Evolutionary conservation across 163 green algal species (phyloP), one percentile per base, ranked within the genome.

Genomic region (Coccomyxa subellipsoidea): DNA sequence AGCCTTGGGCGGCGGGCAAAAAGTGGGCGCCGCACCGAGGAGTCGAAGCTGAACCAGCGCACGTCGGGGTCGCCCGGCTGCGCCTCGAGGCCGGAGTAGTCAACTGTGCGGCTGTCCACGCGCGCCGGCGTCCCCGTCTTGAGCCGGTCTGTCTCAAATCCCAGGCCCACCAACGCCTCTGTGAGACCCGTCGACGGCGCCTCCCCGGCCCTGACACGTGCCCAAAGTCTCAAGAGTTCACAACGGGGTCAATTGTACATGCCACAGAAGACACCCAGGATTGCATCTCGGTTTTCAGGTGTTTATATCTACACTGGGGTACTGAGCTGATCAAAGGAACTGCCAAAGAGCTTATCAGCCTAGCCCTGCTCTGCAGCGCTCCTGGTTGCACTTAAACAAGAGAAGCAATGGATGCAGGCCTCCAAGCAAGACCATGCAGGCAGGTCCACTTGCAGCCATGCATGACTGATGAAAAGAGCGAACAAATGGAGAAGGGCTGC

Each of bases 111-210:
- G 0, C 75, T 53, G 88, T 99, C 96, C 69, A 99, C 95, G 18
- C 96, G 92, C 1, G 96, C 92, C 0, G 96, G 96, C 0, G 96
- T 99, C 32, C 96, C 96, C 0, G 96, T 99, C 90, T 99, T 99
- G 21, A 99, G 89, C 23, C 96, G 84, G 80, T 94, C 96, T 2
- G 94, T 97, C 87, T 98, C 93, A 85, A 99, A 99, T 32, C 96
- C 96, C 37, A 98, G 86, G 10, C 35, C 53, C 83, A 90, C 54
- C 47, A 99, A 91, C 47, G 88, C 85, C 86, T 98, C 96, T 1
- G 96, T 99, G 35, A 99, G 90, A 3, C 96, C 96, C 10, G 88
- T 87, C 54, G 88, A 94, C 4, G 94, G 82, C 4, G 92, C 91
- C 84, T 98, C 94, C 8, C 94, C 94, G 0, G 94, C 93, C 79